phyloP scores from a whole-genome alignment of 2,329 filamentous ascomycete genomes.

The Neofusicoccum ribis region DNA sequence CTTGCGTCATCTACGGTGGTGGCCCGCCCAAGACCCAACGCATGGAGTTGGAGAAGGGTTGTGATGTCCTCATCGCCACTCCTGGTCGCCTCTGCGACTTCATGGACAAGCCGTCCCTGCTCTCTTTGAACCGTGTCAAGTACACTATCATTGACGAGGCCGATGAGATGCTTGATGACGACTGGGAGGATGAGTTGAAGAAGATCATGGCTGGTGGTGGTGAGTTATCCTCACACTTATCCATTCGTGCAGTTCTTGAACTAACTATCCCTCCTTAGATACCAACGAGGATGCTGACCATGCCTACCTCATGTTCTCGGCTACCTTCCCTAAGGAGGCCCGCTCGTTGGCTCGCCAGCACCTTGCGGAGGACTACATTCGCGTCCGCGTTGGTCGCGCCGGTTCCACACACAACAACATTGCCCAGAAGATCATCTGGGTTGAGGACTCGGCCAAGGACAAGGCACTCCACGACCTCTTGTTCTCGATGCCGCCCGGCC shows the following conservation, averaged over 20 bases:
- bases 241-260: conserved; percentile 22
- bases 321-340: conserved; percentile 82
- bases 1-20: conserved; percentile 87
- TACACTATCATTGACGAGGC: conserved; percentile 86
- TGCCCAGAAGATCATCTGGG: conserved; percentile 69
- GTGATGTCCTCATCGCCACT: conserved; percentile 84
- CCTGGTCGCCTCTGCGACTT: conserved; percentile 85
- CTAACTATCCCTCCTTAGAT: conserved; percentile 46
- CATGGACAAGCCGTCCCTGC: conserved; percentile 67
- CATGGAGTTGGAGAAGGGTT: conserved; percentile 74
- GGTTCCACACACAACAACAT: conserved; percentile 84
- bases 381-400: conserved; percentile 82
- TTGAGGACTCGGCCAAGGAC: conserved; percentile 67
- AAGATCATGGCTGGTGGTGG: conserved; percentile 79
- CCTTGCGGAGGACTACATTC: conserved; percentile 71
- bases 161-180: conserved; percentile 80
- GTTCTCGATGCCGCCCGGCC: conserved; percentile 65
- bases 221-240: conserved; percentile 34
- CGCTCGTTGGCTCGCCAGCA: conserved; percentile 76
- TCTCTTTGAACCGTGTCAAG: conserved; percentile 75
- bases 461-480: conserved; percentile 72
- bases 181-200: conserved; percentile 76
- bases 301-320: conserved; percentile 82
- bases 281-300: conserved; percentile 73
- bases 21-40: conserved; percentile 70